Evolutionary conservation across 106 monocot genomes (phyloP).

Genomic region (Narthecium ossifragum): DNA sequence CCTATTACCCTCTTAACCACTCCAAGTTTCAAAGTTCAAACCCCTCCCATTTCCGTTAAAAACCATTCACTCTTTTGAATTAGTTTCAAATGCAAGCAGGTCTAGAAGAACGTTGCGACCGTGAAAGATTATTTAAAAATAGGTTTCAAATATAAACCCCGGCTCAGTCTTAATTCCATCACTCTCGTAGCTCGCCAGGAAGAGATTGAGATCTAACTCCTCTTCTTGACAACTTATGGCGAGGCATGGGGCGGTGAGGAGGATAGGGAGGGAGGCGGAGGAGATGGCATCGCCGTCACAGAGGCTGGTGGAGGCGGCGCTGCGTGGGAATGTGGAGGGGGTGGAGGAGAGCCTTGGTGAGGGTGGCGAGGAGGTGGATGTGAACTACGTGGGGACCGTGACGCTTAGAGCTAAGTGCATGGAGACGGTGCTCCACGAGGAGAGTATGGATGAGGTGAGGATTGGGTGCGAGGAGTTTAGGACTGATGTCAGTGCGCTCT

Average conservation of each 20-base stretch:
- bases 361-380: conserved; percentile 12
- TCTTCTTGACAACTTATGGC: conserved; percentile 2
- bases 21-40: too few relatives aligned
- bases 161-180: too few relatives aligned
- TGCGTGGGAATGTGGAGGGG: conserved; percentile 26
- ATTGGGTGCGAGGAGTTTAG: conserved; percentile 32
- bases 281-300: conserved; percentile 27
- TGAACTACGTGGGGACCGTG: conserved; percentile 37
- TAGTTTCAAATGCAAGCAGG: too few relatives aligned
- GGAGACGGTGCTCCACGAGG: conserved; percentile 33
- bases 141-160: too few relatives aligned
- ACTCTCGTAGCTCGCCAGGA: too few relatives aligned
- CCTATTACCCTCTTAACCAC: too few relatives aligned
- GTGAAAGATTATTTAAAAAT: too few relatives aligned
- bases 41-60: too few relatives aligned
- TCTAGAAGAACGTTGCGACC: too few relatives aligned
- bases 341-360: conserved; percentile 20
- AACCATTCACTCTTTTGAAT: too few relatives aligned
- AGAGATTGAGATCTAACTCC: too few relatives aligned
- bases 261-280: not conserved
- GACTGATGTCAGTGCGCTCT: conserved; percentile 45
- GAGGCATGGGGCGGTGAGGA: conserved; percentile 3
- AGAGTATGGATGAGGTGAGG: conserved; percentile 31
- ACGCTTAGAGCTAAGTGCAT: conserved; percentile 30
- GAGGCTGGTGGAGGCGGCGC: conserved; percentile 39